These are phyloP conservation scores for Nematocida major DNA, from an alignment of 371 early-diverging fungal genomes.

Conservation along the genomic window DNA sequence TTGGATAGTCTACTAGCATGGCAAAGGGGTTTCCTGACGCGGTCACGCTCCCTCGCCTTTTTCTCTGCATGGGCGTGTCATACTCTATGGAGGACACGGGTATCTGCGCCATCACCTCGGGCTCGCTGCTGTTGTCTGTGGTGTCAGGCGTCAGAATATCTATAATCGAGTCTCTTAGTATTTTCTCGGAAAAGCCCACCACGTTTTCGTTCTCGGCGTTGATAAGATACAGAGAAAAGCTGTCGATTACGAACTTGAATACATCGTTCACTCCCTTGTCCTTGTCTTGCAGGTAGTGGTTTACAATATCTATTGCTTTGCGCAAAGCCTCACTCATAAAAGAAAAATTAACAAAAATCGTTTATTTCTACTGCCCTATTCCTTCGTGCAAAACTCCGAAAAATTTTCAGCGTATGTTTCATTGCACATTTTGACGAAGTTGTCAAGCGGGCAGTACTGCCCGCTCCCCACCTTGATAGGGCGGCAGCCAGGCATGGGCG, in stretches of 20 bases:
- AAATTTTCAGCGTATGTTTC: conserved; percentile 27
- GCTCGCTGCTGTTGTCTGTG: not conserved
- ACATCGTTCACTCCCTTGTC: not conserved
- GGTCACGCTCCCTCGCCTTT: conserved; percentile 45
- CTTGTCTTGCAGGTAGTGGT: not conserved
- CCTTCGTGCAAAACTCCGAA: conserved; percentile 6
- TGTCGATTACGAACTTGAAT: conserved; percentile 37
- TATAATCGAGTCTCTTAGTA: conserved; percentile 7
- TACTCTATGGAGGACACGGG: not conserved
- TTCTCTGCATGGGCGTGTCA: not conserved
- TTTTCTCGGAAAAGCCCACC: conserved; percentile 18
- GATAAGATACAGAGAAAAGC: conserved; percentile 26
- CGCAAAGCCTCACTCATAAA: conserved; percentile 27
- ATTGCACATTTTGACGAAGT: conserved; percentile 44
- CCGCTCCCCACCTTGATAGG: not conserved
- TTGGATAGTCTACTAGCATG: conserved; percentile 8
- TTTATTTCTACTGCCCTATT: conserved; percentile 17
- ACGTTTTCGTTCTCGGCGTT: conserved; percentile 35
- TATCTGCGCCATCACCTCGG: not conserved
- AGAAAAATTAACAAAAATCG: conserved; percentile 38
- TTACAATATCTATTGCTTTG: conserved; percentile 22
- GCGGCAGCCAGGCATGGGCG: conserved; percentile 12
- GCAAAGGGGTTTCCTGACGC: conserved; percentile 32
- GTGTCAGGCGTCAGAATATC: conserved; percentile 11
- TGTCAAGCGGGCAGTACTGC: conserved; percentile 25